Evolutionary conservation across 2,329 filamentous ascomycete genomes (phyloP).

Genomic region (Pseudogymnoascus pannorum): DNA sequence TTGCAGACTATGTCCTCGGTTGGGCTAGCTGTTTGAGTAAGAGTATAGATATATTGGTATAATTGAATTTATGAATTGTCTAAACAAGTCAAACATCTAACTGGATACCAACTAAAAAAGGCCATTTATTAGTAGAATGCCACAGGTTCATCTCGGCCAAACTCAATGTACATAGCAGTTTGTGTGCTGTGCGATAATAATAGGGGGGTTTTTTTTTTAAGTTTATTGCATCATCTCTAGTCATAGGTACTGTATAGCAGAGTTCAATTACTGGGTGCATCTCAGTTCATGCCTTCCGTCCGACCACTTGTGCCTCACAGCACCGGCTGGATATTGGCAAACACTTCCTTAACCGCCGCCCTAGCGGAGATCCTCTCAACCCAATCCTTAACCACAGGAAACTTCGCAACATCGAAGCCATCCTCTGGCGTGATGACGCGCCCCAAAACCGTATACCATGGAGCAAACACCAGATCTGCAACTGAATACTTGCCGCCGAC

Average conservation of each 20-base stretch:
- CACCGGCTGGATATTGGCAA: neutral
- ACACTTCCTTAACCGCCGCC: neutral
- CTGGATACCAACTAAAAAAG: too few relatives aligned
- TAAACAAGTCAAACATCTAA: neutral
- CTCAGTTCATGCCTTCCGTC: neutral
- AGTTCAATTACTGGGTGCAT: neutral
- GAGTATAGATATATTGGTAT: neutral
- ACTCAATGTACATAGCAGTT: too few relatives aligned
- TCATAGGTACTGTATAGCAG: neutral
- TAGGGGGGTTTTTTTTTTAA: too few relatives aligned
- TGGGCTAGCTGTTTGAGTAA: neutral
- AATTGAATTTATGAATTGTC: neutral
- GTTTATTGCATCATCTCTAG: too few relatives aligned
- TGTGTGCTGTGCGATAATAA: too few relatives aligned
- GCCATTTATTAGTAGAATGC: too few relatives aligned
- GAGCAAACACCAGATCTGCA: slow-evolving; percentile 34
- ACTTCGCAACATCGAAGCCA: neutral
- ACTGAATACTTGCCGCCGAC: slow-evolving; percentile 37
- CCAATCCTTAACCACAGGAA: neutral
- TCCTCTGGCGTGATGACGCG: neutral
- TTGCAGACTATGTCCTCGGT: neutral
- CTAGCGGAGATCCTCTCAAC: neutral
- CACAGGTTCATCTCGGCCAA: too few relatives aligned
- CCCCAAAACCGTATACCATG: slow-evolving; percentile 11
- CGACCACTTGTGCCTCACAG: neutral